These are phyloP conservation scores for Candida cerambycidarum DNA, from an alignment of 805 yeast species.

Conservation along the genomic window DNA sequence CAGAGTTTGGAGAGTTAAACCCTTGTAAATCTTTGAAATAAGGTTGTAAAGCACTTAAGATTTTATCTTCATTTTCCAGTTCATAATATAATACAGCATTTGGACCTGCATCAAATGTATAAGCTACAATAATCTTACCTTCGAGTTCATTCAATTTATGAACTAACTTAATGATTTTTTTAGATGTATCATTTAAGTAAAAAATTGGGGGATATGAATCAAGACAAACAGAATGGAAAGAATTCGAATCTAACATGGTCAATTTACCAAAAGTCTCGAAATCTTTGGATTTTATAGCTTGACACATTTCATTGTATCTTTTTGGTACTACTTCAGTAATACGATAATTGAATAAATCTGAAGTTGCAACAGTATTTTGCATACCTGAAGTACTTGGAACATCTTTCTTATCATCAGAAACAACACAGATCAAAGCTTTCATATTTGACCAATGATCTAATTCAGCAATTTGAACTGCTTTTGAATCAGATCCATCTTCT, in stretches of 20 bases:
- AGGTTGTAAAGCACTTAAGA: slow-evolving; percentile 67
- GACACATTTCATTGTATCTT: slow-evolving; percentile 80
- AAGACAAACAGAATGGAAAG: slow-evolving; percentile 96
- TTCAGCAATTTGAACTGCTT: slow-evolving; percentile 90
- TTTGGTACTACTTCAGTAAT: slow-evolving; percentile 80
- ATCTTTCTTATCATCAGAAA: slow-evolving; percentile 90
- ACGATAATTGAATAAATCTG: slow-evolving; percentile 82
- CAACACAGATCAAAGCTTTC: slow-evolving; percentile 90
- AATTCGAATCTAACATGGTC: slow-evolving; percentile 95
- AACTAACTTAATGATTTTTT: slow-evolving; percentile 72
- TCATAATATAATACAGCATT: slow-evolving; percentile 94
- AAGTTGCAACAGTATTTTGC: slow-evolving; percentile 91
- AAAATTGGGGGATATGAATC: slow-evolving; percentile 96
- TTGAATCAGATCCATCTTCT: slow-evolving; percentile 84
- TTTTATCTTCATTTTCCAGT: slow-evolving; percentile 66
- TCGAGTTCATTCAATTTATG: slow-evolving; percentile 71
- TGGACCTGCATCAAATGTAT: slow-evolving; percentile 99
- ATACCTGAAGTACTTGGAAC: slow-evolving; percentile 94
- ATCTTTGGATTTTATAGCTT: slow-evolving; percentile 70
- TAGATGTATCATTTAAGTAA: slow-evolving; percentile 88
- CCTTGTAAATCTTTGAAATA: slow-evolving; percentile 63
- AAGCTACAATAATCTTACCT: slow-evolving; percentile 81
- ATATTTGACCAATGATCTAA: slow-evolving; percentile 85
- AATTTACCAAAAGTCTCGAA: slow-evolving; percentile 80
- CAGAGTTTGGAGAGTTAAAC: slow-evolving; percentile 49